phyloP scores from a whole-genome alignment of 2,329 filamentous ascomycete species.

The Gyromitra esculenta region DNA sequence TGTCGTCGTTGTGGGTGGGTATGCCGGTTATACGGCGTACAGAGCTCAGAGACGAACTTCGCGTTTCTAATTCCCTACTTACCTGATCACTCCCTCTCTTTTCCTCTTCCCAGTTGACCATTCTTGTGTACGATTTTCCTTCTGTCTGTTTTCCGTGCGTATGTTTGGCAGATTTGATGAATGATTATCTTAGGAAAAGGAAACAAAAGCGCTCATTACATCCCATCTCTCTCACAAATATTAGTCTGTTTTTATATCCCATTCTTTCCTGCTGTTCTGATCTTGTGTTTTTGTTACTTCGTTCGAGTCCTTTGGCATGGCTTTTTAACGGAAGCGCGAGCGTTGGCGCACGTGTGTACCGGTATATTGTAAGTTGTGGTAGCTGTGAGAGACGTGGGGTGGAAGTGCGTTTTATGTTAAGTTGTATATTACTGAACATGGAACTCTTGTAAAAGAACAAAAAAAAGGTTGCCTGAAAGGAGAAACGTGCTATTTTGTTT shows the following conservation, averaged over 20 bases:
- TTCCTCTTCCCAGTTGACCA: constrained; percentile 57
- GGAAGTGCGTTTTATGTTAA: neutral
- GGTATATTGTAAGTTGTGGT: constrained; percentile 9
- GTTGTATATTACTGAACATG: constrained; percentile 40
- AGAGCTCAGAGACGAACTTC: constrained; percentile 61
- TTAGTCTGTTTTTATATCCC: constrained; percentile 23
- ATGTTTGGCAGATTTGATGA: constrained; percentile 36
- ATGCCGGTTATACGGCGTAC: constrained; percentile 87
- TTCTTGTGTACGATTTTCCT: constrained; percentile 52
- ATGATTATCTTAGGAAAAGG: constrained; percentile 36
- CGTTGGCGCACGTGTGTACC: constrained; percentile 17
- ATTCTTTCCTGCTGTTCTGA: neutral
- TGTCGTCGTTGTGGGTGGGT: constrained; percentile 74
- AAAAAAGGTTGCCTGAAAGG: neutral
- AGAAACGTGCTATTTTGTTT: neutral
- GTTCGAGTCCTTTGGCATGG: constrained; percentile 2
- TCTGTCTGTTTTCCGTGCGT: constrained; percentile 32
- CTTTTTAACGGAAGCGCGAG: constrained; percentile 20
- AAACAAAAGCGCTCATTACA: constrained; percentile 29
- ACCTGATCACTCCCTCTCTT: constrained; percentile 54
- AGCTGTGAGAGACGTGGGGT: neutral
- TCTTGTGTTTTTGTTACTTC: constrained; percentile 18
- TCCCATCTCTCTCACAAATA: constrained; percentile 5
- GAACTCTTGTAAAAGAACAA: constrained; percentile 4
- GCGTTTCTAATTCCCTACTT: constrained; percentile 41